phyloP scores from a whole-genome alignment of 2,329 filamentous ascomycete species.

The Claviceps lovelessii region DNA sequence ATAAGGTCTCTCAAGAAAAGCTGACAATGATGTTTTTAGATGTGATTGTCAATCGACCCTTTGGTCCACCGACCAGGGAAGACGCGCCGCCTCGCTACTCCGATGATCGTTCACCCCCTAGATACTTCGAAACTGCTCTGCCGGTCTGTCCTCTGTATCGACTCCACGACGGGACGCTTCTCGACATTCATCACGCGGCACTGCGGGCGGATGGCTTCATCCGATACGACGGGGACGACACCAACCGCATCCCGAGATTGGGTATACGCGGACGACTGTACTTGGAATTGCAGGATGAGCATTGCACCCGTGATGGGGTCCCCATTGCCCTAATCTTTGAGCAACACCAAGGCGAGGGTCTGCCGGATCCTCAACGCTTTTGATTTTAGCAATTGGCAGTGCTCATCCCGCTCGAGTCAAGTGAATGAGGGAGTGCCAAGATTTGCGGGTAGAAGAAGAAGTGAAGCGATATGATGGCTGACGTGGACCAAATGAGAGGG shows the following conservation, averaged over 20 bases:
- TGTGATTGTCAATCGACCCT: neutral
- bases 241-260: neutral
- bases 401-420: no score
- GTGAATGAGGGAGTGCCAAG: no score
- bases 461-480: no score
- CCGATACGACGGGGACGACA: neutral
- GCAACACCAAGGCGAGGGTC: neutral
- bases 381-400: neutral
- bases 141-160: neutral
- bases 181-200: neutral
- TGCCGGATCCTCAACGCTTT: neutral
- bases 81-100: neutral
- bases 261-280: neutral
- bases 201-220: neutral
- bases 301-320: neutral
- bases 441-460: no score
- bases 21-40: neutral
- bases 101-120: neutral
- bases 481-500: no score
- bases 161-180: neutral
- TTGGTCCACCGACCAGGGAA: neutral
- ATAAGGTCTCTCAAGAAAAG: neutral
- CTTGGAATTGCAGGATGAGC: neutral
- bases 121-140: neutral
- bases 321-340: neutral